Conservation (phyloP, 768 basidiomycete genomes). For the Trametes maxima region DNA sequence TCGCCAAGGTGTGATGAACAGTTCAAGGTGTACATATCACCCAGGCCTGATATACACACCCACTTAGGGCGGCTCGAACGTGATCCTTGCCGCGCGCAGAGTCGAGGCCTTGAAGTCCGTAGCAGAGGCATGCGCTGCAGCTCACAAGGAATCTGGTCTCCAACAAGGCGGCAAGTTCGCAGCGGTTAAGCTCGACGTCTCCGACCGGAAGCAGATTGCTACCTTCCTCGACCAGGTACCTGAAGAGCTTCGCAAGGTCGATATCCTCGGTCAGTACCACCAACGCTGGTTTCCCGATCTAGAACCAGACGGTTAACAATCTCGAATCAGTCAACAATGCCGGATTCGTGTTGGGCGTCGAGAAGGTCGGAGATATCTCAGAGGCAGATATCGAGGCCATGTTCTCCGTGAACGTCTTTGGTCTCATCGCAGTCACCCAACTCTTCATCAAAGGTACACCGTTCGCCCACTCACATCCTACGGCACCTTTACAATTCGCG, state of each 20-base stretch:
- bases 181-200: slow-evolving; percentile 74
- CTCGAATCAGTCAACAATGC: slow-evolving; percentile 69
- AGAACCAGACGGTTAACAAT: neutral
- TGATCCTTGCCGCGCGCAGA: slow-evolving; percentile 84
- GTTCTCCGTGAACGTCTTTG: slow-evolving; percentile 64
- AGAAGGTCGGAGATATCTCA: slow-evolving; percentile 81
- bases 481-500: neutral
- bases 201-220: slow-evolving; percentile 72
- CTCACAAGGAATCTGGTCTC: slow-evolving; percentile 72
- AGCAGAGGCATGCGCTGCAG: slow-evolving; percentile 62
- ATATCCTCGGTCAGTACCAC: slow-evolving; percentile 70
- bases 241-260: slow-evolving; percentile 66
- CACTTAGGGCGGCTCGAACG: slow-evolving; percentile 77
- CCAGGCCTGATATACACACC: neutral
- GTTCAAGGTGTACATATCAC: neutral
- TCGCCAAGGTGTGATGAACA: slow-evolving; percentile 68
- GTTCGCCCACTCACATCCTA: slow-evolving; percentile 43
- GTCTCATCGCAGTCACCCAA: slow-evolving; percentile 83
- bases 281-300: neutral
- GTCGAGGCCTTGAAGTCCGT: slow-evolving; percentile 72
- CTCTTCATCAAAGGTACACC: slow-evolving; percentile 41
- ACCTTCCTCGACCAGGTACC: slow-evolving; percentile 74
- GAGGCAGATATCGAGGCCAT: slow-evolving; percentile 74
- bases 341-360: slow-evolving; percentile 87
- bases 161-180: slow-evolving; percentile 80